Evolutionary conservation across 257 asterid species (phyloP).

Genomic region (Solanum commersonii): DNA sequence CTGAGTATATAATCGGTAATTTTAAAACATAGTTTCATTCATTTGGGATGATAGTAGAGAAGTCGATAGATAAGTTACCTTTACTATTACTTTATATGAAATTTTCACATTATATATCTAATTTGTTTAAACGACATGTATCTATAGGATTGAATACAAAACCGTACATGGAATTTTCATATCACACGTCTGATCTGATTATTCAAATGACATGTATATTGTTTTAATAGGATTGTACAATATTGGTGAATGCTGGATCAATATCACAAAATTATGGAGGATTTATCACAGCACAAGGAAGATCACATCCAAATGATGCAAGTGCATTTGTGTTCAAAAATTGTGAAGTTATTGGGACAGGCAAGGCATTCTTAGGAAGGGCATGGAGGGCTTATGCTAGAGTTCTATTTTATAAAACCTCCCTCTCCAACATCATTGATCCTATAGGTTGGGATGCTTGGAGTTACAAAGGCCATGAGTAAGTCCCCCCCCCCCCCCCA

Average conservation of each 20-base stretch:
- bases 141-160: too few relatives aligned
- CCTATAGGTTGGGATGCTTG: constrained; percentile 13
- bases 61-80: not conserved
- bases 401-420: not conserved
- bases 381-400: constrained; percentile 6
- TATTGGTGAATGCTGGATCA: constrained; percentile 12
- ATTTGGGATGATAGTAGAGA: not conserved
- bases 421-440: not conserved
- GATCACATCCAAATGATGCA: not conserved
- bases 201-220: not conserved
- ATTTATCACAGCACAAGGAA: constrained; percentile 36
- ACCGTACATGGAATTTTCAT: not conserved
- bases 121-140: too few relatives aligned
- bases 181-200: not conserved
- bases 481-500: not conserved
- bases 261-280: not conserved
- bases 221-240: constrained; percentile 16
- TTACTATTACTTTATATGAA: not conserved
- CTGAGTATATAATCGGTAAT: not conserved
- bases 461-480: constrained; percentile 2
- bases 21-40: not conserved
- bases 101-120: too few relatives aligned
- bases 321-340: constrained; percentile 7
- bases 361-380: constrained; percentile 1
- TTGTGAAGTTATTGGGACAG: not conserved